phyloP scores from a whole-genome alignment of 805 yeast species.

The Osmozyma mogii region DNA sequence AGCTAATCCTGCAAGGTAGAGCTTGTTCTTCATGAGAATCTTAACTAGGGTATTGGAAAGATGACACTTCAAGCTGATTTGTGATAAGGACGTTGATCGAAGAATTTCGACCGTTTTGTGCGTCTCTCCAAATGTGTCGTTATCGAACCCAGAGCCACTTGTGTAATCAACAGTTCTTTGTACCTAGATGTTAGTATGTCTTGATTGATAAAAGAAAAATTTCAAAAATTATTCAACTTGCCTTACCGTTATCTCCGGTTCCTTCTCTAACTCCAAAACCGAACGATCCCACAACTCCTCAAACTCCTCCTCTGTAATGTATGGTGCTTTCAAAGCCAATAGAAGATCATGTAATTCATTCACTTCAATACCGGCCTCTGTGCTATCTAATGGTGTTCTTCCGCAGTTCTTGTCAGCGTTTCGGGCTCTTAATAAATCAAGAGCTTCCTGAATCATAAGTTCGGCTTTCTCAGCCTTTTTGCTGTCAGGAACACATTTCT shows the following conservation, averaged over 20 bases:
- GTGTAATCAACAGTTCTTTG: conserved; percentile 13
- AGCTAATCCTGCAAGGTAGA: conserved; percentile 8
- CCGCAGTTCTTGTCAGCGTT: conserved; percentile 63
- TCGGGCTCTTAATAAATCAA: conserved; percentile 56
- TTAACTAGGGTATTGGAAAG: conserved; percentile 44
- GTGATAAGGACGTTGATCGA: conserved; percentile 66
- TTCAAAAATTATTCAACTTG: conserved; percentile 40
- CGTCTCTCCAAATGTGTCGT: conserved; percentile 34
- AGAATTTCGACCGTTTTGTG: conserved; percentile 43
- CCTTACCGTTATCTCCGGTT: conserved; percentile 73
- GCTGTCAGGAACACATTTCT: conserved; percentile 65
- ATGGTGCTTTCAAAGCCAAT: conserved; percentile 36
- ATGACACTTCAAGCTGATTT: conserved; percentile 51
- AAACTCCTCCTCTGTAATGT: conserved; percentile 54
- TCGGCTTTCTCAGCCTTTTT: conserved; percentile 59
- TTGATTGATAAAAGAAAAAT: not conserved
- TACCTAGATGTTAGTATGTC: conserved; percentile 23
- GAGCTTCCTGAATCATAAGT: conserved; percentile 57
- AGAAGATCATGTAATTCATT: conserved; percentile 48
- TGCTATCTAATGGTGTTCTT: conserved; percentile 32
- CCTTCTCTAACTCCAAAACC: conserved; percentile 50
- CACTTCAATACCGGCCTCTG: conserved; percentile 43
- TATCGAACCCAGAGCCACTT: conserved; percentile 20
- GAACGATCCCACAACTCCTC: conserved; percentile 68
- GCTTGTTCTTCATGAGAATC: conserved; percentile 20